Evolutionary conservation across 2,329 filamentous ascomycete genomes (phyloP), one percentile per base, ranked within the genome.

Genomic region (Neoarthrinium moseri): DNA sequence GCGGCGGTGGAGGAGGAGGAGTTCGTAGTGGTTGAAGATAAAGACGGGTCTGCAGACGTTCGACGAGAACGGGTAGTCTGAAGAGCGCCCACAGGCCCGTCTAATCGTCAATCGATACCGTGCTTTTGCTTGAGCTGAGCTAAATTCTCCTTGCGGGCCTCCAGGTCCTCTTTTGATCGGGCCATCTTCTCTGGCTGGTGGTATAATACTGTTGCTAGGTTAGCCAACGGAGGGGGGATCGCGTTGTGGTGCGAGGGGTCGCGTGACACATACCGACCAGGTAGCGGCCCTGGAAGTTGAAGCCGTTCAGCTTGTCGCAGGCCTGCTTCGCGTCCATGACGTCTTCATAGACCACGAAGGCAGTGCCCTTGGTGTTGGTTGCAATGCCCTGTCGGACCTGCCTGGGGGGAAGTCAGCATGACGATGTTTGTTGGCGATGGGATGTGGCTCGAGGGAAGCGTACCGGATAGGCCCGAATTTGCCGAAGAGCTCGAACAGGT

Each of bases 251-350:
- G 24, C n/a, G 6, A 38, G 26, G 37, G 44, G 27, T 36, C 27
- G 37, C 29, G 45, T 40, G 29, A 42, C 32, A 83, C 89, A 51
- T 82, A 95, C 90, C 91, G 64, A 99, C 94, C 61, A 99, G 89
- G 73, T 99, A 99, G 68, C 94, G 88, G 75, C 92, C 96, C 78
- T 99, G 94, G 72, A 99, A 99, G 78, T 99, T 99, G 84, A 95
- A 99, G 68, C 94, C 94, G 78, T 99, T 99, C 70, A 99, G 80
- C 78, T 97, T 96, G 78, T 99, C 94, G 80, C 94, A 97, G 65
- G 94, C 94, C 73, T 91, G 86, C 77, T 99, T 99, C 58, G 94
- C 91, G 79, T 99, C 94, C 81, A 94, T 88, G 59, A 97, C 92
- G 80, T 99, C 94, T 73, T 97, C 94, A 79, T 96, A 99, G 72